These are phyloP conservation scores for Penicillium subrubescens DNA, from an alignment of 495 filamentous ascomycete species.

Conservation along the genomic window DNA sequence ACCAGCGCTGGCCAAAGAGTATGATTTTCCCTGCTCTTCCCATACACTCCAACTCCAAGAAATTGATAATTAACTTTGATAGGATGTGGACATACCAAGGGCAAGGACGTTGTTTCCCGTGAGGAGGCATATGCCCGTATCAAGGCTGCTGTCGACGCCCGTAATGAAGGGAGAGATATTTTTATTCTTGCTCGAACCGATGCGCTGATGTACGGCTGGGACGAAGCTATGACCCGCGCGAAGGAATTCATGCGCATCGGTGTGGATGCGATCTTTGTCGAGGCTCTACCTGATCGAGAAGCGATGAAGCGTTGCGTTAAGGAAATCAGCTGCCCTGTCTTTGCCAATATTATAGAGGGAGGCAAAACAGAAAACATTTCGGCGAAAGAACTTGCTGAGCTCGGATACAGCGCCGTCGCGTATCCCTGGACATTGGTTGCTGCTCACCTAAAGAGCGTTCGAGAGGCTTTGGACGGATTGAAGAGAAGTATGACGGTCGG, in stretches of 20 bases:
- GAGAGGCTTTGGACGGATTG: slow-evolving; percentile 39
- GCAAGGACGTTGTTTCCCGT: slow-evolving; percentile 44
- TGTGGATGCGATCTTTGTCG: slow-evolving; percentile 43
- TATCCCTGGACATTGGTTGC: slow-evolving; percentile 48
- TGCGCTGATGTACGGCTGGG: slow-evolving; percentile 39
- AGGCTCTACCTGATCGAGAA: slow-evolving; percentile 43
- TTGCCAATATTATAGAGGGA: slow-evolving; percentile 50
- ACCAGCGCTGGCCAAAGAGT: slow-evolving; percentile 46
- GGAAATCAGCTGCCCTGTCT: slow-evolving; percentile 38
- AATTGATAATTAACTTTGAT: not conserved
- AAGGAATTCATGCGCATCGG: slow-evolving; percentile 41
- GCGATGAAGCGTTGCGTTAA: slow-evolving; percentile 37
- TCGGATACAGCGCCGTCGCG: slow-evolving; percentile 43
- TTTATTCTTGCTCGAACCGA: slow-evolving; percentile 47
- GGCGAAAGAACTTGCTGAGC: slow-evolving; percentile 36
- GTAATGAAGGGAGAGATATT: slow-evolving; percentile 44
- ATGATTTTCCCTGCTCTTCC: not conserved
- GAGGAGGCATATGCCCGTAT: slow-evolving; percentile 45
- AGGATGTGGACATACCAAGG: slow-evolving; percentile 50
- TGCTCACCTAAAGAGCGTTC: slow-evolving; percentile 41
- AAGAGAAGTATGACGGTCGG: slow-evolving; percentile 36
- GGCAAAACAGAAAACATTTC: slow-evolving; percentile 46
- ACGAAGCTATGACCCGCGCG: slow-evolving; percentile 39
- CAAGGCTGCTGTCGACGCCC: slow-evolving; percentile 42
- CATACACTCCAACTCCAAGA: not conserved